Percentiles rank a stretch among this genome's conserved stretches.
Conservation (phyloP, 2,329 filamentous ascomycete genomes). For the Coniella vitis region DNA sequence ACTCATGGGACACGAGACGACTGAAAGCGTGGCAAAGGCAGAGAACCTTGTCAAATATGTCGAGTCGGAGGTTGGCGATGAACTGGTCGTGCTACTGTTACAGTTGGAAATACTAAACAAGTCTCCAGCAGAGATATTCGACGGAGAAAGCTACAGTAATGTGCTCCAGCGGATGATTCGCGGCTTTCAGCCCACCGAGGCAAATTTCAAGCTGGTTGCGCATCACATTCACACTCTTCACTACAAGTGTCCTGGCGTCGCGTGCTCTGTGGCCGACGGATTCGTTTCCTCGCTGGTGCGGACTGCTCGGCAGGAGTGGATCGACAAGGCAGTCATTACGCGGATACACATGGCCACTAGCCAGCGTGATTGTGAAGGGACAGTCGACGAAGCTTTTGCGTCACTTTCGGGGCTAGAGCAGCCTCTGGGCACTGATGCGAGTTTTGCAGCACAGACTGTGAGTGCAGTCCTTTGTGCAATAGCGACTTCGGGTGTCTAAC, state of each 20-base stretch:
- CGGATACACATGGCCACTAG: constrained; percentile 59
- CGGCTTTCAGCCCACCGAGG: constrained; percentile 51
- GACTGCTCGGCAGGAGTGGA: constrained; percentile 45
- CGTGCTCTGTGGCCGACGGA: constrained; percentile 50
- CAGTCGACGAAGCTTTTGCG: constrained; percentile 21
- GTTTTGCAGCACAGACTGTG: constrained; percentile 62
- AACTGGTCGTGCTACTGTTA: constrained; percentile 59
- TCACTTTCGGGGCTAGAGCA: constrained; percentile 38
- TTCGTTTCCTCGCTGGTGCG: constrained; percentile 49
- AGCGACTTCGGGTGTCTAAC: constrained; percentile 2
- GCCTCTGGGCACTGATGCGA: constrained; percentile 51
- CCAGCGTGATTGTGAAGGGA: constrained; percentile 29
- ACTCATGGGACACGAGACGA: constrained; percentile 40
- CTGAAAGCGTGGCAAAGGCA: constrained; percentile 43
- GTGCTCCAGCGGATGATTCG: constrained; percentile 57
- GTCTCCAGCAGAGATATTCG: constrained; percentile 39
- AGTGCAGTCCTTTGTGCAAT: constrained; percentile 19
- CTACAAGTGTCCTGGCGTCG: constrained; percentile 41
- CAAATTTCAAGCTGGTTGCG: constrained; percentile 59
- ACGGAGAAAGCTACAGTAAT: constrained; percentile 39
- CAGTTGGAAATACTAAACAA: constrained; percentile 59
- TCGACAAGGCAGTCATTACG: constrained; percentile 63
- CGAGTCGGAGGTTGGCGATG: constrained; percentile 55
- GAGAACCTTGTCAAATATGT: constrained; percentile 52
- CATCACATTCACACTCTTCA: constrained; percentile 62